A percentile compares a stretch with the other conserved stretches of the same genome.
Conservation (phyloP, 148 eudicot genomes). For the Camellia sinensis region DNA sequence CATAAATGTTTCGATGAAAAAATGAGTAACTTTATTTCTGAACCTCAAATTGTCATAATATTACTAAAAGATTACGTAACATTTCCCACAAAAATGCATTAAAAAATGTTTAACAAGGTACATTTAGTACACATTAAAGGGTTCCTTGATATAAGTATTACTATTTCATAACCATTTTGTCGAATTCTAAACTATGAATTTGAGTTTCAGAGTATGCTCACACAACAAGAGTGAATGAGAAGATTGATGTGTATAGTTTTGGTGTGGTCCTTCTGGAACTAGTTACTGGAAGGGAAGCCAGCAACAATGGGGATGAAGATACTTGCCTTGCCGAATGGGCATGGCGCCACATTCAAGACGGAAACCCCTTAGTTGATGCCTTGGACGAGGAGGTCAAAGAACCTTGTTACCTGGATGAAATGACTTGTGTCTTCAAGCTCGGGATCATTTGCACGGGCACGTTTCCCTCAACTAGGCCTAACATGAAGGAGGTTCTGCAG, state of each 20-base stretch:
- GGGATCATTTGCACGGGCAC: constrained; percentile 8
- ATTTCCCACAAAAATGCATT: too few relatives aligned
- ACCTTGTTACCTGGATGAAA: constrained; percentile 9
- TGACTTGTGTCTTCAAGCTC: constrained; percentile 9
- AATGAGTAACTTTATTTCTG: too few relatives aligned
- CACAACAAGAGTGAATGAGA: constrained; percentile 8
- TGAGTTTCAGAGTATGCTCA: constrained; percentile 16
- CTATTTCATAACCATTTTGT: too few relatives aligned
- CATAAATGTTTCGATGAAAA: too few relatives aligned
- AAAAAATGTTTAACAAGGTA: too few relatives aligned
- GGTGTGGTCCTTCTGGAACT: constrained; percentile 20
- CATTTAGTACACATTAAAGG: too few relatives aligned
- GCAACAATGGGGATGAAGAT: neutral
- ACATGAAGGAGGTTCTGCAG: constrained; percentile 7
- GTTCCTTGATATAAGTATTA: too few relatives aligned
- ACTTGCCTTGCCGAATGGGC: constrained; percentile 14
- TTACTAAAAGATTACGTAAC: too few relatives aligned
- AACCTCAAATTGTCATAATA: too few relatives aligned
- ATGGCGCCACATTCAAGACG: constrained; percentile 8
- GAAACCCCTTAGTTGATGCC: constrained; percentile 5
- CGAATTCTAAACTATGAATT: too few relatives aligned
- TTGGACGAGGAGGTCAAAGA: constrained; percentile 15
- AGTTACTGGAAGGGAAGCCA: constrained; percentile 15
- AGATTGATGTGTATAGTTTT: constrained; percentile 18
- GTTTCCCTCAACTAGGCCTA: constrained; percentile 12